Evolutionary conservation across 2,329 filamentous ascomycete genomes (phyloP), one percentile per base, ranked within the genome.

Genomic region (Fusarium sp.): DNA sequence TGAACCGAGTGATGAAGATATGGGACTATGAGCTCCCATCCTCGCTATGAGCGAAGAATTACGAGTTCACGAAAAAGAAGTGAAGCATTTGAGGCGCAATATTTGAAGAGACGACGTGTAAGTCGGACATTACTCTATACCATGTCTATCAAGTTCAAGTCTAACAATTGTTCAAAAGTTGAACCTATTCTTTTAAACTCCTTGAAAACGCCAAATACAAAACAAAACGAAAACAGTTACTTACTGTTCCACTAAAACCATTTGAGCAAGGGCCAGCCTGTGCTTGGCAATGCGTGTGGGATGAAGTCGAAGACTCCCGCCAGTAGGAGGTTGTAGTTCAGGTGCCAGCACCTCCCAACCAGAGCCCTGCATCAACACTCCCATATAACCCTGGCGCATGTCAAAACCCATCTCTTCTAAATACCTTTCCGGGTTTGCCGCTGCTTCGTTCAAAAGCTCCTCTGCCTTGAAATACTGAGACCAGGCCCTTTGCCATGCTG

Each of bases 1-100:
- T 68, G 88, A 91, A 49, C 81, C 81, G 52, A 85, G 81, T 47
- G 84, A 86, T 64, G 83, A 85, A 52, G 84, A 85, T 33, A 86
- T 86, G 84, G 81, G 78, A n/a, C 68, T 80, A 35, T 79, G 70
- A 78, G n/a, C 20, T 19, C 46, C 19, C 23, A 20, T n/a, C n/a
- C 13, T 35, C 35, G 17, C 30, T 23, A 45, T 25, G 23, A 44
- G 47, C 44, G 6, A 39, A 40, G 22, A 30, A 44, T 52, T 23
- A 40, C 39, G 27, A 32, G 10, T 41, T 65, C 43, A 55, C 41
- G 25, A 56, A 44, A 22, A 49, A 23, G n/a, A 37, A 37, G 32
- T 13, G 33, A 55, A 44, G 23, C 39, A 39, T 53, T 20, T 45
- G 55, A 52, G 47, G 45, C 49, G 33, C 58, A 54, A 30, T 13